Percentiles rank a stretch among this genome's conserved stretches.
Evolutionary conservation across 164 flowering plant species (phyloP).

Genomic region (Santalum album): DNA sequence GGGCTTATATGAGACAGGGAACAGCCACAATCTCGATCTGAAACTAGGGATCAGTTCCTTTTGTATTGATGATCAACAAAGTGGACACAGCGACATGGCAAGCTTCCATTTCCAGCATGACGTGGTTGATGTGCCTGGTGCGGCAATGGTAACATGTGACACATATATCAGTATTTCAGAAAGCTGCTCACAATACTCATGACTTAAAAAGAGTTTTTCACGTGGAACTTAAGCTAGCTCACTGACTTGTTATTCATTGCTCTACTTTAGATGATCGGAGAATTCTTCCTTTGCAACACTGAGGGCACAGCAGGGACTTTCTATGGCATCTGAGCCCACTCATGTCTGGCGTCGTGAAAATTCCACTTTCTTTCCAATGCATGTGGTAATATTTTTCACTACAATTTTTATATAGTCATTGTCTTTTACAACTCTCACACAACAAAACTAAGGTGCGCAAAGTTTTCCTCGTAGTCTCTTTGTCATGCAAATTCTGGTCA

Average conservation of each 20-base stretch:
- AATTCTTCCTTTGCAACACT: constrained; percentile 10
- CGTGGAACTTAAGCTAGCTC: neutral
- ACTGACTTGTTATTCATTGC: neutral
- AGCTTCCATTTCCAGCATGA: constrained; percentile 5
- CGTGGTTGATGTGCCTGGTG: constrained; percentile 12
- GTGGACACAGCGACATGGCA: neutral
- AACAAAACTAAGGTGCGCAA: too few species aligned
- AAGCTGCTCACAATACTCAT: too few species aligned
- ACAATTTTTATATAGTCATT: neutral
- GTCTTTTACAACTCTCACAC: neutral
- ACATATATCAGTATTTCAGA: too few species aligned
- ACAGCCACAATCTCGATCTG: constrained; percentile 29
- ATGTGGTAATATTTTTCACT: constrained; percentile 25
- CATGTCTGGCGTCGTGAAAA: constrained; percentile 24
- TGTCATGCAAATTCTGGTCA: too few species aligned
- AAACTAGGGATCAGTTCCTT: constrained; percentile 34
- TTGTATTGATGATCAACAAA: constrained; percentile 6
- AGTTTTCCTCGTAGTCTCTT: too few species aligned
- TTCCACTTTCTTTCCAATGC: constrained; percentile 30
- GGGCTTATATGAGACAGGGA: constrained; percentile 3
- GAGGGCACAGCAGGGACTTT: constrained; percentile 12
- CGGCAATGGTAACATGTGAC: constrained; percentile 15
- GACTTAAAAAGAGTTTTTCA: neutral
- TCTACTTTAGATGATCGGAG: constrained; percentile 11
- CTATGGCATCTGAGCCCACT: constrained; percentile 23